Percentiles rank a stretch among this genome's conserved stretches.
These are phyloP conservation scores for Ceratonia siliqua DNA, from an alignment of 306 rosid genomes.

Conservation along the genomic window DNA sequence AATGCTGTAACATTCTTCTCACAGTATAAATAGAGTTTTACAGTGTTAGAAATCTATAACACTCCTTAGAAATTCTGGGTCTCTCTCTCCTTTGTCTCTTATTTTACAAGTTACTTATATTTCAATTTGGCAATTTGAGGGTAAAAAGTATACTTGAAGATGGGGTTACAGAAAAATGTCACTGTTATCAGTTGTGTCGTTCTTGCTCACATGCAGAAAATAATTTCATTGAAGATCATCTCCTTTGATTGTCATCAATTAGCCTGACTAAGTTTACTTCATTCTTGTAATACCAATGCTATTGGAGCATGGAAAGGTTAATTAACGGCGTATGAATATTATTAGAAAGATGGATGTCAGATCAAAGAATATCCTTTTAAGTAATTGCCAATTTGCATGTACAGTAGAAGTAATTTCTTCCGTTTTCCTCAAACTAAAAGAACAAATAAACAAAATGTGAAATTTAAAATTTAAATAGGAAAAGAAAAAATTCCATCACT, in stretches of 20 bases:
- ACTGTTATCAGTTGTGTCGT: not conserved
- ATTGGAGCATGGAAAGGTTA: slow-evolving; percentile 6
- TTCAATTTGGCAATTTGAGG: not conserved
- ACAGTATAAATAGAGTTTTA: too few relatives aligned
- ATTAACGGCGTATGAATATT: not conserved
- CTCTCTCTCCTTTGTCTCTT: too few relatives aligned
- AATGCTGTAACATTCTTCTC: too few relatives aligned
- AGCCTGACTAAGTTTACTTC: not conserved
- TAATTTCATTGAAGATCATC: not conserved
- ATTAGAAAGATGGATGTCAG: not conserved
- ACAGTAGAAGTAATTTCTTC: not conserved
- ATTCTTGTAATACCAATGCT: not conserved
- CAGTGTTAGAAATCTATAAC: too few relatives aligned
- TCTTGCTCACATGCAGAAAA: not conserved
- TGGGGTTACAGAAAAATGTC: not conserved
- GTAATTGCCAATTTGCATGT: slow-evolving; percentile 6
- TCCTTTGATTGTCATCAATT: not conserved
- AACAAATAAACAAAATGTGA: not conserved
- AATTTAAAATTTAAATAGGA: not conserved
- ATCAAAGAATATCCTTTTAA: slow-evolving; percentile 10
- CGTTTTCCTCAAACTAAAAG: not conserved
- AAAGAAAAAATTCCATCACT: not conserved
- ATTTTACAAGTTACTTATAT: not conserved
- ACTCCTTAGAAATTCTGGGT: too few relatives aligned
- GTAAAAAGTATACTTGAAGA: not conserved